Base-by-base conservation (phyloP, 345 rosid species). In the Citrus inodora region DNA sequence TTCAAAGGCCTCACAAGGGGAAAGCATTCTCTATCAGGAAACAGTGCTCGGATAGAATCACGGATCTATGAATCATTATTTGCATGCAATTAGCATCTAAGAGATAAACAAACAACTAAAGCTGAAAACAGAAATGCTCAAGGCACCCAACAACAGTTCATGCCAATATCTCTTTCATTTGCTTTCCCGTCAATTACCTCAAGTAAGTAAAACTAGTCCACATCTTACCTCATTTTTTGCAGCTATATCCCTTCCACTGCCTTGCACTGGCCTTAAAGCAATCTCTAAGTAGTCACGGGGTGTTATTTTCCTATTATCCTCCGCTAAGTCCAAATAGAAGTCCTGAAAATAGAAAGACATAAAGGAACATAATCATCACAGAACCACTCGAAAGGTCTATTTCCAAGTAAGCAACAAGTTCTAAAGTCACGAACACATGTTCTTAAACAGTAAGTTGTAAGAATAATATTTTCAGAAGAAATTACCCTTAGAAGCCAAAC, bases 401-500 rank as follows among this genome's bases (percentile, higher is more conserved):
- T 73, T 46, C 38, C 11, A 37, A 53, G 38, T 10, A 69, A 25
- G 42, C 51, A 60, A 64, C 66, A 64, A 65, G 38, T 73, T 35
- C 42, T 38, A 11, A 33, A 48, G 64, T 28, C 63, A 51, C 7
- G 53, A 73, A 53, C 66, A 11, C 25, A 65, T 51, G 9, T 64
- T 62, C 16, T 69, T 51, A 9, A 70, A 38, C 70, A 68, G 6
- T 1, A 30, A 48, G 24, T 42, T 70, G 16, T 14, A 70, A 42
- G 5, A 22, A 22, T 7, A 63, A 63, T 21, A 46, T 32, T 77
- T 32, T 56, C n/a, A 25, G 7, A 76, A 80, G 67, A 25, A 76
- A 75, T 79, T 90, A 97, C 99, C 90, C 99, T 90, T 67, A 97
- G 84, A 64, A 97, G 98, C 99, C 99, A 97, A 82, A 97, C 94